Evolutionary conservation across 257 asterid genomes (phyloP).

Genomic region (Gentiana macrophylla): DNA sequence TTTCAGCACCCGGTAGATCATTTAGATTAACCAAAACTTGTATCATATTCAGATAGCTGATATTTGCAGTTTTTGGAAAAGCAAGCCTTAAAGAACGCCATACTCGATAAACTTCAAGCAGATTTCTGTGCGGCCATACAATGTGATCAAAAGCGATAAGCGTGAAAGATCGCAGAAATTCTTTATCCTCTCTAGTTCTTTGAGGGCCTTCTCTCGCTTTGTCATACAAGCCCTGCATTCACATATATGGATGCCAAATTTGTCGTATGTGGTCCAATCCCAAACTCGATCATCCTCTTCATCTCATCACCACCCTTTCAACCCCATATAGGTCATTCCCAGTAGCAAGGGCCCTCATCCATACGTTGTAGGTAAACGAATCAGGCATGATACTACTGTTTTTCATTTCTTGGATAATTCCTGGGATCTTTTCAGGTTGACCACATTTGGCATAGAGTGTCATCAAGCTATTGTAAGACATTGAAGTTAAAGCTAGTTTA

Average conservation of each 20-base stretch:
- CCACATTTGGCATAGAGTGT: constrained; percentile 56
- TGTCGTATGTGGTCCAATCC: constrained; percentile 93
- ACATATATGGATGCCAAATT: constrained; percentile 85
- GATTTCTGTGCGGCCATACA: constrained; percentile 75
- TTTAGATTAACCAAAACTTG: constrained; percentile 65
- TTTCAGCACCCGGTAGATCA: constrained; percentile 92
- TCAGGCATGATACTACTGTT: constrained; percentile 55
- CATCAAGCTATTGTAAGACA: constrained; percentile 91
- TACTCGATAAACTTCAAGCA: constrained; percentile 69
- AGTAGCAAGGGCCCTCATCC: constrained; percentile 98
- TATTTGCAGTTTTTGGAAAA: constrained; percentile 61
- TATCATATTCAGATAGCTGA: constrained; percentile 85
- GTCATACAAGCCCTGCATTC: constrained; percentile 59
- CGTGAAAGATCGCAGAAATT: constrained; percentile 33
- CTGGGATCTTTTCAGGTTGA: constrained; percentile 44
- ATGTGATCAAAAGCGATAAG: constrained; percentile 78
- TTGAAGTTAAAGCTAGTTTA: constrained; percentile 51
- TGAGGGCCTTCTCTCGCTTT: constrained; percentile 75
- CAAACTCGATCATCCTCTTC: constrained; percentile 82
- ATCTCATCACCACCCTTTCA: constrained; percentile 91
- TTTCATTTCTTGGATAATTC: constrained; percentile 84
- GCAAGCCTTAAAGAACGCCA: constrained; percentile 95
- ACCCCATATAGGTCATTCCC: constrained; percentile 57
- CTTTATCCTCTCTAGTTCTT: constrained; percentile 78
- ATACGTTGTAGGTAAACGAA: constrained; percentile 64